Base-by-base conservation (phyloP, 768 basidiomycete genomes). In the Chalciporus pseudorubinellus region DNA sequence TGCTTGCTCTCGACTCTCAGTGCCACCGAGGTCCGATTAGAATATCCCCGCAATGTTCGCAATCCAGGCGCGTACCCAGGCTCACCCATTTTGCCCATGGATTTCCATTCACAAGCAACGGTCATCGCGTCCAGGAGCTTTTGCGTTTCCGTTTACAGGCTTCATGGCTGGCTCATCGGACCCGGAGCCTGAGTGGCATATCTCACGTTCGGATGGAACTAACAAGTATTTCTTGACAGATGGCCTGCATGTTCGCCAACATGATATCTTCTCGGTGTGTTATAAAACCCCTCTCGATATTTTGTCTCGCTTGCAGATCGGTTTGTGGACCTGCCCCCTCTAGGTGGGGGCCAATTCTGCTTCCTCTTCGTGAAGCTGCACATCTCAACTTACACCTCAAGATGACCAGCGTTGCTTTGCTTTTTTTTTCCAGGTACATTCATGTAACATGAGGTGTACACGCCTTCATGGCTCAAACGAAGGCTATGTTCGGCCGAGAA, bases 401-500 rank as follows among this genome's bases (percentile, higher is more conserved):
- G 34, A 36, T 36, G n/a, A 4, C 34, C 34, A 4, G 14, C n/a
- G 14, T 34, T n/a, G 16, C 4, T 12, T 31, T 31, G 10, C 13
- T 12, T 14, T 31, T 13, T 49, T 41, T 49, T 55, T 41, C n/a
- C 44, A 40, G 42, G 44, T 22, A 28, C 31, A 31, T 46, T n/a
- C n/a, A n/a, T n/a, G n/a, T n/a, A n/a, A n/a, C 29, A 29, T 10
- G 29, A 29, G 29, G 29, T 6, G 29, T 29, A 7, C 43, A 28
- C 48, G 13, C 26, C 14, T 14, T 20, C 19, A n/a, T 19, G 18
- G 18, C 5, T 29, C 39, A 43, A 36, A n/a, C 14, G 20, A 11
- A 31, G 29, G 29, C 29, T 29, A 16, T 46, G 33, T 46, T 48
- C 46, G 29, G 38, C 62, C 62, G 64, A 62, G 55, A 67, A 65